Base-by-base conservation (phyloP, 2,329 filamentous ascomycete species). In the Exophiala dermatitidis region DNA sequence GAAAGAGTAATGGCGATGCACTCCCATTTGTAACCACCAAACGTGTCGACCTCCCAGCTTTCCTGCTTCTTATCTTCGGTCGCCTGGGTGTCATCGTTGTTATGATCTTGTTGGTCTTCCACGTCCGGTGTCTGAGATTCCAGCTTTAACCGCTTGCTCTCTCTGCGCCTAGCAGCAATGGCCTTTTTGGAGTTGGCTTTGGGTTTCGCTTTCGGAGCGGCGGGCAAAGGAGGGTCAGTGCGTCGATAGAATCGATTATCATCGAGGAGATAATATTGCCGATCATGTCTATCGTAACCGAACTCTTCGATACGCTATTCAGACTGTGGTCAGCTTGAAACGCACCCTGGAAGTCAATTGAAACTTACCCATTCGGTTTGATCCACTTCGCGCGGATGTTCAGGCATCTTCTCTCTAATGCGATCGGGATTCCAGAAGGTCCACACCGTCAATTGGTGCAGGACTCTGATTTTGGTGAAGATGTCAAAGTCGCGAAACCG, bases 211-310 rank as follows among this genome's bases (percentile, higher is more conserved):
- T 76, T 72, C 4, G 77, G 71, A 9, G 58, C 48, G 9, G 80
- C 70, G 4, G 82, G 78, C 1, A 80, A 75, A 1, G 82, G 81
- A 29, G 85, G 79, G 55, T 95, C 88, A n/a, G 87, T 89, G 57
- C 86, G 78, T 52, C 90, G 86, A 68, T 98, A 98, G 40, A 98
- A 76, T 58, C 93, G 82, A 64, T 96, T 94, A 67, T 98, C 93
- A 63, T 97, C 91, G 2, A 98, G 79, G 2, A 97, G 84, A 65
- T 86, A 95, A 67, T 97, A 95, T 34, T 83, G 84, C 36, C 89
- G 84, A 60, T 95, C 90, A 44, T 95, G 78, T 26, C 82, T 78
- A 68, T 98, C 93, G 83, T 89, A 97, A 6, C 93, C 93, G 58
- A 71, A 63, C 56, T 71, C 69, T 51, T 71, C 67, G 50, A 70